Base-by-base conservation (phyloP, 2,329 filamentous ascomycete genomes). In the Zarea fungicola region DNA sequence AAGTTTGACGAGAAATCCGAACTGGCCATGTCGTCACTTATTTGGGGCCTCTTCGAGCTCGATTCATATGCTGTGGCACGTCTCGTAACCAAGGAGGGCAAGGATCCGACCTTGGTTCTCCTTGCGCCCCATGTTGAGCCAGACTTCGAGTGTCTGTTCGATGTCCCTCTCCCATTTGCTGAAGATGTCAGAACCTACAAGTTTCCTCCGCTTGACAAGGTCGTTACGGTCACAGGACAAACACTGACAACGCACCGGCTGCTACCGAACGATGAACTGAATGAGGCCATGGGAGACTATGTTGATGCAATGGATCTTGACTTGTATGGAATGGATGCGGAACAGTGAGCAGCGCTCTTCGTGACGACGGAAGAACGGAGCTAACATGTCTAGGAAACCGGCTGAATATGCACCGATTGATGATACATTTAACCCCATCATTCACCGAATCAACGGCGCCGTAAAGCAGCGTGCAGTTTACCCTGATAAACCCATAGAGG, bases 281-380 rank as follows among this genome's bases (percentile, higher is more conserved):
- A 81, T 47, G 71, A 84, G 42, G 85, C 89, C 1, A 97, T 99
- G 91, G 85, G 84, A 63, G 82, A 89, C 54, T 97, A 92, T 57
- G 89, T 99, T 7, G 89, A 97, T 63, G 82, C 81, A 7, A 96
- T 99, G 92, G 91, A 96, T 59, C 72, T 99, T 2, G 85, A 85
- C 1, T 75, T 66, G 0, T 82, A 85, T 59, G 85, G 77, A 9
- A 77, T 74, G 39, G 85, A 95, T 58, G 87, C 93, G 39, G 79
- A 91, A 36, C 88, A 84, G 81, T 87, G 67, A 59, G 75, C 58
- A 54, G 4, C 11, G 22, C 11, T 2, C 18, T 6, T 13, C 16
- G n/a, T n/a, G 5, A n/a, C 6, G 19, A 13, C 19, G 10, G 10
- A 8, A 10, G 11, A n/a, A 2, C 11, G 13, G 22, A 14, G 19